phyloP scores from a whole-genome alignment of 164 flowering plant species.

The Taxillus chinensis region DNA sequence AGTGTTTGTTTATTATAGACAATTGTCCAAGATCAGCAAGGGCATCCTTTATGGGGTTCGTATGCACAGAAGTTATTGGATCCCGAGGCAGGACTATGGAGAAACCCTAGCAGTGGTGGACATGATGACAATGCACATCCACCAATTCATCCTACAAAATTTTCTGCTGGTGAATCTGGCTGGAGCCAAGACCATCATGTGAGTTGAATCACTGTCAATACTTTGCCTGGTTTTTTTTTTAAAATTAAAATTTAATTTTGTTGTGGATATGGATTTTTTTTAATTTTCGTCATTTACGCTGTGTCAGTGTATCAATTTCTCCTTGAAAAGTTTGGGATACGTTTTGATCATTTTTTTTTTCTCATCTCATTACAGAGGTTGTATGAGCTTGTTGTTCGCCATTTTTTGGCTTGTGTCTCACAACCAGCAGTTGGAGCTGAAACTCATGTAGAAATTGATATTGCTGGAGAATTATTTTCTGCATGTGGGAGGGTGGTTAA shows the following conservation, averaged over 20 bases:
- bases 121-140: conserved; percentile 99
- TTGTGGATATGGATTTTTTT: background rate
- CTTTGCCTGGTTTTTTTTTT: background rate
- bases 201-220: conserved; percentile 13
- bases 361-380: conserved; percentile 38
- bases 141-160: conserved; percentile 97
- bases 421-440: conserved; percentile 96
- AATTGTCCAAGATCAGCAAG: conserved; percentile 84
- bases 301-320: too few species aligned
- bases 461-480: conserved; percentile 86
- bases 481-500: conserved; percentile 74
- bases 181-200: conserved; percentile 94
- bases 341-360: background rate
- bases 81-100: conserved; percentile 78
- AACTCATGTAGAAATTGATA: conserved; percentile 86
- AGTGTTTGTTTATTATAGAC: conserved; percentile 27
- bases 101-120: conserved; percentile 80
- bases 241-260: too few species aligned
- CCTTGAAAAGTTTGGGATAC: too few species aligned
- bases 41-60: conserved; percentile 82
- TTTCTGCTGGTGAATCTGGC: conserved; percentile 72
- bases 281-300: background rate
- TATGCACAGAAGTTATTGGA: conserved; percentile 81
- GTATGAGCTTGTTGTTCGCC: conserved; percentile 97
- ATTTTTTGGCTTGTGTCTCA: conserved; percentile 97